A percentile compares a stretch with the other conserved stretches of the same genome.
Evolutionary conservation across 129 eudicot species (phyloP).

Genomic region (Centaurea solstitialis): DNA sequence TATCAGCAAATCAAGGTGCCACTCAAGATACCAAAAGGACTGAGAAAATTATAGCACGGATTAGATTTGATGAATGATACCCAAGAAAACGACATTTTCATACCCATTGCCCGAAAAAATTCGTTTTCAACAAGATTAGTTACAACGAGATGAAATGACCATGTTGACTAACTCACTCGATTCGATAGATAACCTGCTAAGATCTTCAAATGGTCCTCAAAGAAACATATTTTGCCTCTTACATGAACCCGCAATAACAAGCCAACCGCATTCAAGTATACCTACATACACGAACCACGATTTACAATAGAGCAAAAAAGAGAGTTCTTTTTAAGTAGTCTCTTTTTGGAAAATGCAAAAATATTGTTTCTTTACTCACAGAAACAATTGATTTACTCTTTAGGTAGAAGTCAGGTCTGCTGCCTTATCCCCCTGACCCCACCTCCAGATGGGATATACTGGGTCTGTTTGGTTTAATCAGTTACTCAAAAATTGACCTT

Average conservation of each 20-base stretch:
- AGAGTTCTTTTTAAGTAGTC: background rate
- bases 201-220: slow-evolving; percentile 62
- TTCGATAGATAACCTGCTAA: slow-evolving; percentile 56
- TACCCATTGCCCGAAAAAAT: background rate
- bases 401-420: no score
- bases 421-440: background rate
- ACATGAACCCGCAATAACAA: slow-evolving; percentile 69
- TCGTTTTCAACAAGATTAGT: background rate
- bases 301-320: background rate
- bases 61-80: background rate
- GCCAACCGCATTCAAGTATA: slow-evolving; percentile 79
- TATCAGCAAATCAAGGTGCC: slow-evolving; percentile 93
- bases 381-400: no score
- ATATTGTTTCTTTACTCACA: background rate
- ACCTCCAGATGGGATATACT: background rate
- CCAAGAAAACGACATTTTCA: background rate
- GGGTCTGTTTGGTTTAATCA: background rate
- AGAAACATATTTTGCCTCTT: slow-evolving; percentile 56
- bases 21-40: slow-evolving; percentile 82
- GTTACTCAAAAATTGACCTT: background rate
- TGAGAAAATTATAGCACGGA: slow-evolving; percentile 16
- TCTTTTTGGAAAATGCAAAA: no score
- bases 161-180: slow-evolving; percentile 57
- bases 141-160: background rate
- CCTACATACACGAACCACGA: slow-evolving; percentile 43